Percentiles rank a stretch among this genome's conserved stretches.
Conservation (phyloP, 176 grass and related monocot species). For the Saccharum spontaneum region DNA sequence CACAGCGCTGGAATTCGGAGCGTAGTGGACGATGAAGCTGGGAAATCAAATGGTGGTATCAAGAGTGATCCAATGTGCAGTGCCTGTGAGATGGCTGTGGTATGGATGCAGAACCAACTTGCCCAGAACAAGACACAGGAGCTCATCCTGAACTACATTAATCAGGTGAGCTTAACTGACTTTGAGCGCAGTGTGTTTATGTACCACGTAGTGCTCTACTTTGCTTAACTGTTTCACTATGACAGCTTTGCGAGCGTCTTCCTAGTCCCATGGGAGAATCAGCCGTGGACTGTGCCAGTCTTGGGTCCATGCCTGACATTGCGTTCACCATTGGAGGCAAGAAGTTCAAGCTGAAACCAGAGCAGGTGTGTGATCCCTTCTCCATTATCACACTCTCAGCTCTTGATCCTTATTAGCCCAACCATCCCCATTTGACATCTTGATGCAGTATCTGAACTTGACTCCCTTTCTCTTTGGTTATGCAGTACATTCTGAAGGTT, state of each 20-base stretch:
- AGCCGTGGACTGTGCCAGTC: slow-evolving; percentile 64
- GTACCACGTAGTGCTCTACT: not conserved
- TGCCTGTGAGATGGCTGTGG: slow-evolving; percentile 95
- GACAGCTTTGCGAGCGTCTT: slow-evolving; percentile 77
- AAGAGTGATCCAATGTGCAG: slow-evolving; percentile 65
- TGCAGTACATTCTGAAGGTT: slow-evolving; percentile 90
- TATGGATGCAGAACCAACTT: slow-evolving; percentile 98
- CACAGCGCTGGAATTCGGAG: slow-evolving; percentile 76
- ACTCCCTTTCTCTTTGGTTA: not conserved
- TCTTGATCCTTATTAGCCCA: not conserved
- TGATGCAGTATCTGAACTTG: slow-evolving; percentile 1
- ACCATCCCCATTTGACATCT: too few species aligned
- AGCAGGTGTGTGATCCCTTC: slow-evolving; percentile 45
- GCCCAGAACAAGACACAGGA: slow-evolving; percentile 82
- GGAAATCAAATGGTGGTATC: slow-evolving; percentile 42
- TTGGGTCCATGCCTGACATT: slow-evolving; percentile 69
- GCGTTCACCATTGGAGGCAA: slow-evolving; percentile 74
- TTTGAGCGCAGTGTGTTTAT: not conserved
- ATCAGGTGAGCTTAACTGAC: slow-evolving; percentile 42
- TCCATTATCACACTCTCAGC: not conserved
- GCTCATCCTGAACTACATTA: slow-evolving; percentile 65
- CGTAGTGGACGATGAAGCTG: slow-evolving; percentile 56
- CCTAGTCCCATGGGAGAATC: slow-evolving; percentile 98
- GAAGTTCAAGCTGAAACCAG: slow-evolving; percentile 57
- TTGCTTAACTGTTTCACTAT: slow-evolving; percentile 6